Evolutionary conservation across 2,329 filamentous ascomycete species (phyloP).

Genomic region (Penicillium sclerotigenum): DNA sequence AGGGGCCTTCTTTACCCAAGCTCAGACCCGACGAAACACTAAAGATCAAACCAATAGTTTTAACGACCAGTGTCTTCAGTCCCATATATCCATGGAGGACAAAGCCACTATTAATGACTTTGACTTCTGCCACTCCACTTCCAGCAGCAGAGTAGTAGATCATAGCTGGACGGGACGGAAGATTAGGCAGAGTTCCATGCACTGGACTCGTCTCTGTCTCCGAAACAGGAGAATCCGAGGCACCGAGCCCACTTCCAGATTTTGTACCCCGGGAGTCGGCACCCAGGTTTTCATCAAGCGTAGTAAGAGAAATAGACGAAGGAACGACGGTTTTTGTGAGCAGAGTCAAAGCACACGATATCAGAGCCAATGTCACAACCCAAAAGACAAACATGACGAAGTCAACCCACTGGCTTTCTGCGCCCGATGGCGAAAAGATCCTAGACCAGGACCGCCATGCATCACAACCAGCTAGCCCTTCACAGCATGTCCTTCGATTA

Average conservation of each 20-base stretch:
- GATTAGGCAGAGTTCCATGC: conserved; percentile 33
- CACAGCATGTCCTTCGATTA: conserved; percentile 66
- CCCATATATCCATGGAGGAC: conserved; percentile 95
- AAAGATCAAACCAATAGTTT: conserved; percentile 76
- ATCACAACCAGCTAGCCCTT: conserved; percentile 53
- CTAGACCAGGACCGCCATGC: conserved; percentile 66
- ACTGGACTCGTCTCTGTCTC: conserved; percentile 37
- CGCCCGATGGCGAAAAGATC: conserved; percentile 53
- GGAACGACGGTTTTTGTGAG: conserved; percentile 93
- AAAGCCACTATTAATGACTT: conserved; percentile 96
- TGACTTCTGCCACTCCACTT: conserved; percentile 93
- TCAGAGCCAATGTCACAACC: conserved; percentile 65
- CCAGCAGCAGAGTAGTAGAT: conserved; percentile 94
- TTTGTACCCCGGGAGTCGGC: conserved; percentile 55
- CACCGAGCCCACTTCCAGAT: conserved; percentile 43
- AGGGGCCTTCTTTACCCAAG: conserved; percentile 90
- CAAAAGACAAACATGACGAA: conserved; percentile 71
- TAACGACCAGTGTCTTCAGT: conserved; percentile 79
- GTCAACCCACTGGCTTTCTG: conserved; percentile 62
- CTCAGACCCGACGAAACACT: conserved; percentile 91
- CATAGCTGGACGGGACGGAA: conserved; percentile 62
- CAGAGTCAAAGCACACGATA: conserved; percentile 76
- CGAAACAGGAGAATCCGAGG: conserved; percentile 41
- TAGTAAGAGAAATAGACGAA: conserved; percentile 79
- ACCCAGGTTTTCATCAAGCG: conserved; percentile 86